A percentile compares a stretch with the other conserved stretches of the same genome.
phyloP scores from a whole-genome alignment of 2,329 filamentous ascomycete genomes.

The Calcarisporium arbuscula region DNA sequence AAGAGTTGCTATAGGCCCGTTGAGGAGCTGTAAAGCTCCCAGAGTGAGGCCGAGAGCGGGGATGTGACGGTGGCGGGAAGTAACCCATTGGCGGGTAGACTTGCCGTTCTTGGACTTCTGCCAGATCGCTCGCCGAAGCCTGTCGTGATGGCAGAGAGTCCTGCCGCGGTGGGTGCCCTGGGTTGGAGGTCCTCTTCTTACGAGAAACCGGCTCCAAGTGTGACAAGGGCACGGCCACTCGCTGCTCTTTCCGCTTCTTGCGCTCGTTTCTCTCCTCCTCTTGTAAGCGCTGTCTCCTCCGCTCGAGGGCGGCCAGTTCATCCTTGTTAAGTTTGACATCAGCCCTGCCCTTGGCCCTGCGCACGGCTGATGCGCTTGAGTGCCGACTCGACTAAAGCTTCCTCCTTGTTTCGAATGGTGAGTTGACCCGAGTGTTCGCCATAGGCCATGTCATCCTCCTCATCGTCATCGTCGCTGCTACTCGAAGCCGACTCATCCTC shows the following conservation, averaged over 20 bases:
- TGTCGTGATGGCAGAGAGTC: slow-evolving; percentile 30
- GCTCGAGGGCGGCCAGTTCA: slow-evolving; percentile 75
- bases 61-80: slow-evolving; percentile 40
- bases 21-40: slow-evolving; percentile 35
- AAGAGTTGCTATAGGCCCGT: slow-evolving; percentile 24
- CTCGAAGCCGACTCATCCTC: slow-evolving; percentile 27
- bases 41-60: slow-evolving; percentile 35
- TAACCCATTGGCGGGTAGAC: slow-evolving; percentile 44
- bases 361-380: slow-evolving; percentile 75
- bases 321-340: slow-evolving; percentile 76
- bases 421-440: slow-evolving; percentile 49
- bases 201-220: slow-evolving; percentile 39
- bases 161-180: slow-evolving; percentile 17
- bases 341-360: slow-evolving; percentile 64
- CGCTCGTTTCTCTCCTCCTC: slow-evolving; percentile 32
- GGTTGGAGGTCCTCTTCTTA: slow-evolving; percentile 23
- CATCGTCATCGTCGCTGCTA: slow-evolving; percentile 16
- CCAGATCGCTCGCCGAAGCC: slow-evolving; percentile 30
- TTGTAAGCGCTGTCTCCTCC: slow-evolving; percentile 54
- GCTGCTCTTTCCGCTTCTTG: slow-evolving; percentile 37
- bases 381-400: slow-evolving; percentile 69
- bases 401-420: slow-evolving; percentile 59
- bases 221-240: slow-evolving; percentile 47
- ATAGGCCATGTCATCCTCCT: slow-evolving; percentile 32
- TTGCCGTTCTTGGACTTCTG: slow-evolving; percentile 26